phyloP scores from a whole-genome alignment of 2,329 filamentous ascomycete genomes.

The Penicillium sp. region DNA sequence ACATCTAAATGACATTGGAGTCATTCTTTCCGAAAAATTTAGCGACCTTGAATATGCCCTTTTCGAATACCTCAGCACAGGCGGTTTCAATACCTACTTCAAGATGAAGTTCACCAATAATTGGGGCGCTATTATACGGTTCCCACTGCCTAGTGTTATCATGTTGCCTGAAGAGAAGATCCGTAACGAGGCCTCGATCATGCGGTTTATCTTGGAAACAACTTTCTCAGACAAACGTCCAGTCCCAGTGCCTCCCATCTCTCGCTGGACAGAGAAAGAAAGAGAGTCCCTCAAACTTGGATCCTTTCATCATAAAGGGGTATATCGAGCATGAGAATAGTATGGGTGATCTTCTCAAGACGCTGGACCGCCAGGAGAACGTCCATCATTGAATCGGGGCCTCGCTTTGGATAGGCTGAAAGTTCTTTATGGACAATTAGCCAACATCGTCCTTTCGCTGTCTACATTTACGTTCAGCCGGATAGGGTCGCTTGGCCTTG shows the following conservation, averaged over 20 bases:
- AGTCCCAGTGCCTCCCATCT: constrained; percentile 4
- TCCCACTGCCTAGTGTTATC: constrained; percentile 14
- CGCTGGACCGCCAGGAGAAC: not conserved
- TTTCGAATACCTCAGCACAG: constrained; percentile 6
- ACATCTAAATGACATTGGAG: constrained; percentile 10
- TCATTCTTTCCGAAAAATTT: constrained; percentile 1
- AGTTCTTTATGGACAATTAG: constrained; percentile 16
- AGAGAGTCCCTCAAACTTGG: constrained; percentile 14
- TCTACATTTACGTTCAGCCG: not conserved
- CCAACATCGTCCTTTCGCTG: constrained; percentile 2
- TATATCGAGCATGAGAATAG: constrained; percentile 15
- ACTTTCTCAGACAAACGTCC: constrained; percentile 1
- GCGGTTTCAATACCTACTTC: constrained; percentile 23
- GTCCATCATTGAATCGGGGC: constrained; percentile 25
- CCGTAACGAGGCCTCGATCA: constrained; percentile 11
- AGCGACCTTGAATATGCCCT: not conserved
- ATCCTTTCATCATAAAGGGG: constrained; percentile 37
- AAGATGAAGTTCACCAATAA: constrained; percentile 19
- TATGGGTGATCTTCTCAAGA: constrained; percentile 7
- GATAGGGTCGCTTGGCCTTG: constrained; percentile 1
- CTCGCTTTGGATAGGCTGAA: constrained; percentile 33
- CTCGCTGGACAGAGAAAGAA: not conserved
- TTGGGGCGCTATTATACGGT: constrained; percentile 16
- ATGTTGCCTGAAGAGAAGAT: constrained; percentile 28
- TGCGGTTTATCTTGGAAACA: constrained; percentile 6